phyloP scores from a whole-genome alignment of 495 filamentous ascomycete genomes.

The Penicillium cosmopolitanum region DNA sequence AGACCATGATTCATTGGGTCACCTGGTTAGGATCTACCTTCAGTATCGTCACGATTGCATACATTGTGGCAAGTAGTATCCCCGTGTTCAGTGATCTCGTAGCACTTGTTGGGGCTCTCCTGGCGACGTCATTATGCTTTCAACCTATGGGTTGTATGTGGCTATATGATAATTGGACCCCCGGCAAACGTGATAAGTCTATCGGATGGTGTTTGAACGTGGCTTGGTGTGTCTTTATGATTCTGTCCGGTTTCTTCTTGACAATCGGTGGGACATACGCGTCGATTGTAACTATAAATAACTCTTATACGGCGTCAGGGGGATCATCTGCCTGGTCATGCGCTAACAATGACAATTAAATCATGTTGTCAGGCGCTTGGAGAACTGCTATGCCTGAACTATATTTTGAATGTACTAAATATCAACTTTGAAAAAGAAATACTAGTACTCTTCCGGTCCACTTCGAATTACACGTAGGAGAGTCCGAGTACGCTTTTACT shows the following conservation, averaged over 20 bases:
- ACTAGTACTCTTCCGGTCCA: too few species aligned
- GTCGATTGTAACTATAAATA: conserved; percentile 55
- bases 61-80: conserved; percentile 69
- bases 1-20: conserved; percentile 56
- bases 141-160: conserved; percentile 51
- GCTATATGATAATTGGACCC: conserved; percentile 49
- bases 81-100: conserved; percentile 69
- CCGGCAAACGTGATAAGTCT: conserved; percentile 39
- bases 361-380: not conserved
- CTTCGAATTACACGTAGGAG: too few species aligned
- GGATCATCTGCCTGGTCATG: conserved; percentile 35
- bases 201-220: conserved; percentile 30
- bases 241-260: conserved; percentile 45
- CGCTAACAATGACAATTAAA: conserved; percentile 29
- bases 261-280: conserved; percentile 62
- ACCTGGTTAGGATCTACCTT: conserved; percentile 61
- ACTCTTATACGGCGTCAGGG: conserved; percentile 40
- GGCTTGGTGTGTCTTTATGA: conserved; percentile 31
- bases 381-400: too few species aligned
- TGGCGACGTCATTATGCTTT: conserved; percentile 48
- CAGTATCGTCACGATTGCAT: conserved; percentile 60
- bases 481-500: too few species aligned
- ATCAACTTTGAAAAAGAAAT: too few species aligned
- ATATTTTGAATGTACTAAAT: too few species aligned
- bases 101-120: conserved; percentile 61